Conservation (phyloP, 805 yeast genomes). For the Kodamaea fukazawae region DNA sequence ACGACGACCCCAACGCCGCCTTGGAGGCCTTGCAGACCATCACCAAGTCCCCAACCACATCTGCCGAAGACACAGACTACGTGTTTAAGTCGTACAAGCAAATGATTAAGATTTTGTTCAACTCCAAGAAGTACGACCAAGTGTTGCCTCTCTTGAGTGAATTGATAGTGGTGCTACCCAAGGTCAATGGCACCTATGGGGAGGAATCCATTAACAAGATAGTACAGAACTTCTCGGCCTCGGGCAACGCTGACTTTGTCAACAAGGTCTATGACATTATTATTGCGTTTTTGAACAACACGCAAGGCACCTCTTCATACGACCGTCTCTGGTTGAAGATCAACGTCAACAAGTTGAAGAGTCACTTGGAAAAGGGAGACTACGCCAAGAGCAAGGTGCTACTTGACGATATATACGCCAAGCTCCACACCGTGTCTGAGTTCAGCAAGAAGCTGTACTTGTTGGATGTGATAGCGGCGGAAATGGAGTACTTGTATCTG, state of each 20-base stretch:
- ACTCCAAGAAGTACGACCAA: constrained; percentile 19
- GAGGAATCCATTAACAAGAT: constrained; percentile 40
- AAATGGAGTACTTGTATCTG: constrained; percentile 52
- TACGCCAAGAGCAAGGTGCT: constrained; percentile 30
- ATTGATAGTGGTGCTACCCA: constrained; percentile 23
- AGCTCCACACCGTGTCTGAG: constrained; percentile 40
- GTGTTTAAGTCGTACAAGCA: constrained; percentile 41
- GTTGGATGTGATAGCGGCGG: constrained; percentile 65
- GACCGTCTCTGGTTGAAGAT: constrained; percentile 40
- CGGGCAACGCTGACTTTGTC: constrained; percentile 27
- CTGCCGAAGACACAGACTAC: constrained; percentile 25
- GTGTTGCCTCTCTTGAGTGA: constrained; percentile 21
- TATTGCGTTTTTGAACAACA: constrained; percentile 21
- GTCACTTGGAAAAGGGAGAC: constrained; percentile 29
- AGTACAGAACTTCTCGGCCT: constrained; percentile 30
- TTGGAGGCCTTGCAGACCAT: constrained; percentile 20
- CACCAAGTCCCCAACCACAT: constrained; percentile 8
- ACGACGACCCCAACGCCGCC: constrained; percentile 28
- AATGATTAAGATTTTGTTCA: constrained; percentile 34
- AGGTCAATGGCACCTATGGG: constrained; percentile 33
- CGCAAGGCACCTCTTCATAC: constrained; percentile 1
- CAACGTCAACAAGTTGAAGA: constrained; percentile 43
- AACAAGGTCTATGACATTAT: constrained; percentile 30
- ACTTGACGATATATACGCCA: constrained; percentile 35
- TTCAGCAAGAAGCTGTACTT: constrained; percentile 46